A percentile compares a stretch with the other conserved stretches of the same genome.
phyloP scores from a whole-genome alignment of 805 yeast species.

The Priceomyces carsonii region DNA sequence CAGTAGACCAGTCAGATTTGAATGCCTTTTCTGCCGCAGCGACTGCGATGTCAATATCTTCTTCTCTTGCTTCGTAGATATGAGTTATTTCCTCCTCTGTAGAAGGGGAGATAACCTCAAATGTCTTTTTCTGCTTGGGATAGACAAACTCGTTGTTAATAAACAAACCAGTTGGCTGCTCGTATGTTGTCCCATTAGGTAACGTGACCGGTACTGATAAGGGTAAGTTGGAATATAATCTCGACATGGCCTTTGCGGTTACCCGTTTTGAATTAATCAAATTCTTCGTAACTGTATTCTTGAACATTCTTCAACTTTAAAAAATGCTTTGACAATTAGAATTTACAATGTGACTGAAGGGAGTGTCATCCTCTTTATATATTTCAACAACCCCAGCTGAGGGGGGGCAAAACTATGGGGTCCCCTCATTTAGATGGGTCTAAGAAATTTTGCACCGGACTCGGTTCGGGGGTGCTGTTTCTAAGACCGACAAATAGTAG shows the following conservation, averaged over 20 bases:
- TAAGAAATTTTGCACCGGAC: too few relatives aligned
- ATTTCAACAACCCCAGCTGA: too few relatives aligned
- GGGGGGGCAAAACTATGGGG: too few relatives aligned
- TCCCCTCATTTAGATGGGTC: too few relatives aligned
- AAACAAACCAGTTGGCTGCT: slow-evolving; percentile 87
- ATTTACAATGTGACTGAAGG: too few relatives aligned
- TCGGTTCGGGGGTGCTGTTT: too few relatives aligned
- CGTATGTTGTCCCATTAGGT: slow-evolving; percentile 72
- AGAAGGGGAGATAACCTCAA: slow-evolving; percentile 65
- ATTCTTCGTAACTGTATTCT: slow-evolving; percentile 7
- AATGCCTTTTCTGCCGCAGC: slow-evolving; percentile 82
- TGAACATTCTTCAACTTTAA: slow-evolving; percentile 8
- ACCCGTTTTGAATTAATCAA: slow-evolving; percentile 5
- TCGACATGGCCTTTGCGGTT: slow-evolving; percentile 7
- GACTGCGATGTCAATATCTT: slow-evolving; percentile 83
- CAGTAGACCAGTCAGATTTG: slow-evolving; percentile 60
- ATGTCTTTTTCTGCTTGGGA: slow-evolving; percentile 56
- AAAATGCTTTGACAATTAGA: too few relatives aligned
- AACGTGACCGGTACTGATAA: slow-evolving; percentile 48
- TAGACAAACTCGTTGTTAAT: slow-evolving; percentile 80
- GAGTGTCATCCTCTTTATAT: too few relatives aligned
- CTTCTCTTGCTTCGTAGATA: slow-evolving; percentile 73
- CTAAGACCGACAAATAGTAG: too few relatives aligned
- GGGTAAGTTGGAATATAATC: slow-evolving; percentile 33
- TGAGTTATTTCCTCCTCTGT: slow-evolving; percentile 70